Evolutionary conservation across 2,329 filamentous ascomycete species (phyloP), one percentile per base, ranked within the genome.

Genomic region (Volutella citrinella): DNA sequence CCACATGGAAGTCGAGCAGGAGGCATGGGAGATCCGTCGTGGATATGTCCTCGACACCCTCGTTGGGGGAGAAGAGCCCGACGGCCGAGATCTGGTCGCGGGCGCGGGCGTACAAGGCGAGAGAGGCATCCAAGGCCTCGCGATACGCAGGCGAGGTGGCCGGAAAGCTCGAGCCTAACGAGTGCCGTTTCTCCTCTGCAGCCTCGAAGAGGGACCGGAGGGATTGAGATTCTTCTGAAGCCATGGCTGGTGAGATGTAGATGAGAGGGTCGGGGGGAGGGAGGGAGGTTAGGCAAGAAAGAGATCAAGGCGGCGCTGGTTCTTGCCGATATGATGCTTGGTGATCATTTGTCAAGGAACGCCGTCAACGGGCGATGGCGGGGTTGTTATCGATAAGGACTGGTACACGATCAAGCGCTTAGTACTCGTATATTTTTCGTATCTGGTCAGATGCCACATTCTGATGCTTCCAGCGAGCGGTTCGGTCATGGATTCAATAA

Each of bases 61-160:
- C 93, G 63, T 98, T 98, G 21, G 81, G 73, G 49, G 88, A 95
- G 74, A 97, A 97, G 33, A 98, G 70, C 1, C 86, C 83, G 17
- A 93, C 70, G 40, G 79, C 73, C 46, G 78, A 70, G 45, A 87
- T 78, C 36, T 86, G 76, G 39, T 77, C 69, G 38, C 84, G 70
- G 60, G 86, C 90, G 59, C 84, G 72, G 52, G 84, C 72, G 64
- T 95, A 91, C 33, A 80, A 75, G 44, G 75, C 64, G 49, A 95
- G 78, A 24, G 86, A 78, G 23, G 71, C 64, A 40, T 70, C 68
- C 48, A 95, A 73, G 51, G 80, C 79, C 46, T 82, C 74, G 55
- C 79, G 78, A 64, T 84, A 91, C 35, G 69, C 61, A 20, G 79
- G 67, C 16, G 78, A 80, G 47, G 77, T 84, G 37, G 77, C 75